phyloP scores from a whole-genome alignment of 805 yeast genomes.

The Kazachstania kunashirensis region DNA sequence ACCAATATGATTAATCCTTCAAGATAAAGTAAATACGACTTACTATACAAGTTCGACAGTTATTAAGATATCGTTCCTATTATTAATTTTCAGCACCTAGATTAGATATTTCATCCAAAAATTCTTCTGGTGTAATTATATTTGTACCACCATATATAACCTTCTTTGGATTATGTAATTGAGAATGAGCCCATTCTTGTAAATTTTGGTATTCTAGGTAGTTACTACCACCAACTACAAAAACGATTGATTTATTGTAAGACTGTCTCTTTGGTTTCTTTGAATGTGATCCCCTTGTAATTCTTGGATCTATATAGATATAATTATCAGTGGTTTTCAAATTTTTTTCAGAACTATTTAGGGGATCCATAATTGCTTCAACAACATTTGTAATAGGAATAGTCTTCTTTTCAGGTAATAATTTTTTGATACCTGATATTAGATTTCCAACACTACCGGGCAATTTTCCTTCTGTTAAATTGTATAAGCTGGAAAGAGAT shows the following conservation, averaged over 20 bases:
- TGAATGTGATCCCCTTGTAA: conserved; percentile 79
- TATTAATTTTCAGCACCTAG: conserved; percentile 32
- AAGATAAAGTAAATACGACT: no score
- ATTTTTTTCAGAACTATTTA: conserved; percentile 50
- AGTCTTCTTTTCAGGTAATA: conserved; percentile 79
- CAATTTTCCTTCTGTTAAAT: conserved; percentile 70
- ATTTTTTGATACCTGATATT: conserved; percentile 76
- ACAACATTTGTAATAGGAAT: conserved; percentile 86
- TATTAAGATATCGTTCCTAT: no score
- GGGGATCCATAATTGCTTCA: conserved; percentile 85
- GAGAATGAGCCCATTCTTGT: conserved; percentile 68
- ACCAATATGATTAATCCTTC: no score
- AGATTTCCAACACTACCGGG: conserved; percentile 86
- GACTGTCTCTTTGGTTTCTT: conserved; percentile 78
- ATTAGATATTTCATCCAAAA: conserved; percentile 53
- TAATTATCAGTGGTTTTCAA: conserved; percentile 77
- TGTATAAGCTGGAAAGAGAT: conserved; percentile 68
- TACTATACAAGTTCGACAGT: no score
- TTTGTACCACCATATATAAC: conserved; percentile 85
- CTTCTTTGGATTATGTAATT: conserved; percentile 36
- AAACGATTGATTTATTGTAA: conserved; percentile 75
- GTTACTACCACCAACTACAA: conserved; percentile 95
- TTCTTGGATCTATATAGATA: conserved; percentile 78
- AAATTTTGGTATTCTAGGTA: conserved; percentile 88
- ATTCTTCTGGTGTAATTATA: conserved; percentile 58